Base-by-base conservation (phyloP, 768 basidiomycete species). In the Auriscalpium orientale region DNA sequence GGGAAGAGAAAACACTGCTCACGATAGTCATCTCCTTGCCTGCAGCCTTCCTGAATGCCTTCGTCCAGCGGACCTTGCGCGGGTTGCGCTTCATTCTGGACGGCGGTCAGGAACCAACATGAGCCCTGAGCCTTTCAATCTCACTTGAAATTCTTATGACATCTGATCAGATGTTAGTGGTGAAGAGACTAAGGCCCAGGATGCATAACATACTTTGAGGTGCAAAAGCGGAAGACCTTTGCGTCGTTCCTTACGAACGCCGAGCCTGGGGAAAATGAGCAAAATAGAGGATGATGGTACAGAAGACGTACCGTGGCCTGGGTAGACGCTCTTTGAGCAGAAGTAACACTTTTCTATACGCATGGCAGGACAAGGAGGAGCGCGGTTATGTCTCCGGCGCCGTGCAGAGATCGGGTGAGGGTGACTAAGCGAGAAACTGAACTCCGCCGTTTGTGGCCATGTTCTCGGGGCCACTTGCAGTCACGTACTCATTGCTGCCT, bases 1-100 rank as follows among this genome's bases (percentile, higher is more conserved):
- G 55, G 53, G 21, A 13, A 28, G 46, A 37, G 10, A 51, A 10
- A 51, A 38, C 12, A n/a, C 53, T 13, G 73, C 89, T 69, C 67
- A 95, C 95, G 66, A 99, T 89, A 5, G 91, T 95, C 97, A 99
- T 99, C 76, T 99, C 97, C 75, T 98, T 99, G 52, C 97, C 97
- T 51, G 95, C 91, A 18, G 97, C 94, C 72, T 93, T 95, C 62
- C 97, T 83, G 80, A 99, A 99, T 20, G 97, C 97, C 72, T 99
- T 99, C 46, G 97, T 99, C 97, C 97, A 99, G 64, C 91, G 79
- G 38, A 99, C 95, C 73, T 99, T 99, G 58, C 97, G 86, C 46
- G 97, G 97, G 74, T 98, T 99, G 40, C 97, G 89, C 77, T 98
- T 98, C 97, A 98, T 98, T 73, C 93, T 95, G 62, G 28, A 28